Base-by-base conservation (phyloP, 2,329 filamentous ascomycete species). In the Orbilia ellipsospora region DNA sequence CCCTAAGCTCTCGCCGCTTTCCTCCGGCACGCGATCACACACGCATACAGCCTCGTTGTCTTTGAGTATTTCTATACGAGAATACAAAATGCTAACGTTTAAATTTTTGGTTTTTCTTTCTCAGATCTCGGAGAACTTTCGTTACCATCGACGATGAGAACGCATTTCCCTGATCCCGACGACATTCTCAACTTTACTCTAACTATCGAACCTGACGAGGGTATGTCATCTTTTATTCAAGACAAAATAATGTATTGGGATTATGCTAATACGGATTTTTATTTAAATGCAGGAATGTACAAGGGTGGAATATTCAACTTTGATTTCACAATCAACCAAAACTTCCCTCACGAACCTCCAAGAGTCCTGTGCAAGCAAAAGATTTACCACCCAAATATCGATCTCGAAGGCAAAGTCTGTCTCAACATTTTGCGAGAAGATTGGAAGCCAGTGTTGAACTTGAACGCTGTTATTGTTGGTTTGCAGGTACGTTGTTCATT, bases 351-450 rank as follows among this genome's bases (percentile, higher is more conserved):
- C 84, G 94, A 98, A 82, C 94, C 95, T 77, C 95, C 95, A 18
- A 98, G 98, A 84, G 95, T 99, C 80, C 95, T 92, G 81, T 98
- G 95, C 85, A 91, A 90, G 79, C 92, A 99, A 84, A 98, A 97
- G 86, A 98, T 99, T 80, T 99, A 99, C 85, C 95, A 99, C 82
- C 95, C 95, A 4, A 99, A 99, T 83, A 99, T 99, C 82, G 95
- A 99, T 81, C 87, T 97, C 48, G 93, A 98, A 82, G 95, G 95
- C 79, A 99, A 99, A 82, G 94, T 99, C 77, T 99, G 95, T 85
- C 84, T 99, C 81, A 99, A 99, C 83, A 99, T 99, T 80, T 84
- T 99, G 81, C 87, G 95, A 77, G 95, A 99, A 84, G 95, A 99
- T 85, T 99, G 95, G 95, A 99, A 98, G 86, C 95, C 95, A 0